Evolutionary conservation across 345 rosid genomes (phyloP), one percentile per base, ranked within the genome.

Genomic region (Turnera subulata): DNA sequence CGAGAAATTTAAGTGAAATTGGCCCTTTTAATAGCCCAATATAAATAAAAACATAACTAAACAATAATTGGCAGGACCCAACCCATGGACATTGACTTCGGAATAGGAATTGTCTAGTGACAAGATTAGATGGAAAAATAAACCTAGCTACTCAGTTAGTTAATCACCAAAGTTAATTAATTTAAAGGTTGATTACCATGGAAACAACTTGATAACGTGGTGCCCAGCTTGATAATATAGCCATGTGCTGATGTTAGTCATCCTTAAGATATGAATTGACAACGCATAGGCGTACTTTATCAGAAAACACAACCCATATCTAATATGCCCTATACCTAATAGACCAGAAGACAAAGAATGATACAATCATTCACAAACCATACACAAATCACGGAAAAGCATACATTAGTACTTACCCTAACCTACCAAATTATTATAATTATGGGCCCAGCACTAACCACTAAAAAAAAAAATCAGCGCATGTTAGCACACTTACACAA

Each of bases 201-300:
- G 58, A 29, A 26, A 29, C 50, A 18, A 48, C 40, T 7, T 17
- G 71, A 56, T 46, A 64, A 64, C 68, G 46, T 58, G 46, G 42
- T 61, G 46, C 14, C 59, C 65, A 57, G 39, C 39, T 53, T 47
- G 39, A 53, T 17, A 55, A 40, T 3, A 38, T 39, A 35, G 55
- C 20, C 72, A 66, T 58, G 72, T 62, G n/a, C n/a, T n/a, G 63
- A 29, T n/a, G 50, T 50, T 46, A 19, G 58, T 50, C 51, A 51
- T 56, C 63, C 40, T 50, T 55, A 59, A 44, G 55, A 50, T 37
- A 56, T 55, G 47, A 57, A 46, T 63, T 23, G 79, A 71, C 80
- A 67, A 21, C 64, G 69, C 76, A 75, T 73, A 70, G 62, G 79
- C 69, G 5, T 35, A 39, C 40, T 57, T 57, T 40, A 56, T 61